These are phyloP conservation scores for Diutina pseudorugosa DNA, from an alignment of 1,139 yeast genomes.

Conservation along the genomic window DNA sequence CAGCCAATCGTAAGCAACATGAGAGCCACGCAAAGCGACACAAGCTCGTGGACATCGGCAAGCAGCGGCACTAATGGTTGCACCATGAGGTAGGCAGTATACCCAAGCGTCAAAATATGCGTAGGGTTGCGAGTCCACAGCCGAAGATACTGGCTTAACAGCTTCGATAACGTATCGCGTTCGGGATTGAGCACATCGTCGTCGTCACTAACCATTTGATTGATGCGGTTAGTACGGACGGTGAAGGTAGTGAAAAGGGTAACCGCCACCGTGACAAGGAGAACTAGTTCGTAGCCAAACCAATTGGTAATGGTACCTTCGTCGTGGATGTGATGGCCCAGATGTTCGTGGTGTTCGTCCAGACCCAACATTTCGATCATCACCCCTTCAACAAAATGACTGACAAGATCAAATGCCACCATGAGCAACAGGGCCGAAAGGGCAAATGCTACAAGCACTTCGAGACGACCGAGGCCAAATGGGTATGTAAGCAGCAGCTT, in stretches of 20 bases:
- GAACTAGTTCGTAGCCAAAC: constrained; percentile 19
- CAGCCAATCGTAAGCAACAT: constrained; percentile 43
- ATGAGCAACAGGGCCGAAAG: constrained; percentile 73
- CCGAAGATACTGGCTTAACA: background rate
- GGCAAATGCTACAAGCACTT: constrained; percentile 81
- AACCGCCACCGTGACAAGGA: constrained; percentile 17
- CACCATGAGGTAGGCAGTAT: constrained; percentile 27
- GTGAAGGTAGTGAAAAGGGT: constrained; percentile 19
- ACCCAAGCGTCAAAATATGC: constrained; percentile 47
- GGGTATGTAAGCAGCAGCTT: constrained; percentile 77
- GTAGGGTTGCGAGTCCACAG: constrained; percentile 34
- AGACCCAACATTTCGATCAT: constrained; percentile 30
- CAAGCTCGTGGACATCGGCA: constrained; percentile 32
- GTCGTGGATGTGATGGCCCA: constrained; percentile 38
- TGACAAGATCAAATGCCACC: constrained; percentile 81
- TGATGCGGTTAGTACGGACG: background rate
- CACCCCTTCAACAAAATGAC: constrained; percentile 73
- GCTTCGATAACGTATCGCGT: background rate
- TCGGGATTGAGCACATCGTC: background rate
- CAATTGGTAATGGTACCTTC: constrained; percentile 24
- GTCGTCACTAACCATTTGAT: background rate
- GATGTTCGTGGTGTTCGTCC: constrained; percentile 18
- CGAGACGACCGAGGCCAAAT: constrained; percentile 82
- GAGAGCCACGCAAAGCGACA: constrained; percentile 38
- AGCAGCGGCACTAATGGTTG: constrained; percentile 23